These are phyloP conservation scores for Aspergillus sp. DNA, from an alignment of 2,329 filamentous ascomycete genomes.

Conservation along the genomic window DNA sequence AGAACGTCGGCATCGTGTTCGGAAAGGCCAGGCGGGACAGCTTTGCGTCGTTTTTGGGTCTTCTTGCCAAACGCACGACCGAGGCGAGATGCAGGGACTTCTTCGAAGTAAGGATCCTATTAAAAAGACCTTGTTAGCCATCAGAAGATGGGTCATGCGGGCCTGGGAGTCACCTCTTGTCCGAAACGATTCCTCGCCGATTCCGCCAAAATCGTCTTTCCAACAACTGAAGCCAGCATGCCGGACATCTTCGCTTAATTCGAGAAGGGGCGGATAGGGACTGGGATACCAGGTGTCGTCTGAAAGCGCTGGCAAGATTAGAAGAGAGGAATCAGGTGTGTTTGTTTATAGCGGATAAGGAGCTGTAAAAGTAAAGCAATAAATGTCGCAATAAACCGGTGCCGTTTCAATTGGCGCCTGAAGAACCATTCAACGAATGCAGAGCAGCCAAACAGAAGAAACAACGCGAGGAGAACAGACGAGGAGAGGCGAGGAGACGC, in stretches of 20 bases:
- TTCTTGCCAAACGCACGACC: constrained; percentile 59
- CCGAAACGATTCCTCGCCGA: constrained; percentile 34
- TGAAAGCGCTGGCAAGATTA: too few species aligned
- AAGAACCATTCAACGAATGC: constrained; percentile 1
- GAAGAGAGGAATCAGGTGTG: neutral
- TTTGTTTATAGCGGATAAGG: neutral
- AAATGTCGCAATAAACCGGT: neutral
- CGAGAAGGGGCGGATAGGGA: too few species aligned
- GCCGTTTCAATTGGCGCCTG: constrained; percentile 4
- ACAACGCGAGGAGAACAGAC: too few species aligned
- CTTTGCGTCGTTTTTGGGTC: constrained; percentile 75
- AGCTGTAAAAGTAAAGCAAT: neutral
- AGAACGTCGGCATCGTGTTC: constrained; percentile 72
- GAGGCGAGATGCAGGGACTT: constrained; percentile 63
- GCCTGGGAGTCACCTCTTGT: constrained; percentile 24
- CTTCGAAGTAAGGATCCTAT: constrained; percentile 85
- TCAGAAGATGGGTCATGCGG: neutral
- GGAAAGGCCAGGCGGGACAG: constrained; percentile 72
- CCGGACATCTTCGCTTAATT: constrained; percentile 8
- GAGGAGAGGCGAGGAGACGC: too few species aligned
- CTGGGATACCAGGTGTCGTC: too few species aligned
- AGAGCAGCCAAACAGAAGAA: too few species aligned
- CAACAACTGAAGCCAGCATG: constrained; percentile 7
- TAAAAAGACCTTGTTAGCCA: constrained; percentile 2
- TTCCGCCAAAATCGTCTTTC: constrained; percentile 26